phyloP scores from a whole-genome alignment of 2,329 filamentous ascomycete species.

The Fusarium buxicola region DNA sequence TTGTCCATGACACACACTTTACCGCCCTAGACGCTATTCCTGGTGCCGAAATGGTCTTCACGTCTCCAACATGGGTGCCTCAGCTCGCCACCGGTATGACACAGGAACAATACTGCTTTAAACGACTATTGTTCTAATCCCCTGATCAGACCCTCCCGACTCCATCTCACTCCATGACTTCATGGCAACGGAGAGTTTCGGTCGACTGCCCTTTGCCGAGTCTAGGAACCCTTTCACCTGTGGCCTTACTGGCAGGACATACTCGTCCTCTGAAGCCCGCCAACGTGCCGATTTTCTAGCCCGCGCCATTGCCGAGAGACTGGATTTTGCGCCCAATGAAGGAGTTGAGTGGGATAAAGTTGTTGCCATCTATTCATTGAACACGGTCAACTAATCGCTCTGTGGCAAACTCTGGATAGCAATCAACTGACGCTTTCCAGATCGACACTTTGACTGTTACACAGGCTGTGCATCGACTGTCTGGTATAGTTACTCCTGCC shows the following conservation, averaged over 20 bases:
- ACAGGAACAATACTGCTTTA: no score
- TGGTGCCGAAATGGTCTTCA: constrained; percentile 4
- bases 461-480: constrained; percentile 78
- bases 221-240: constrained; percentile 80
- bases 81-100: not conserved
- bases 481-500: constrained; percentile 77
- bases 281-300: constrained; percentile 76
- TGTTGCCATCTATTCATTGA: constrained; percentile 78
- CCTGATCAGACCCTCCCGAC: no score
- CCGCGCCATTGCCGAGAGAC: constrained; percentile 73
- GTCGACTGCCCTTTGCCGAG: constrained; percentile 66
- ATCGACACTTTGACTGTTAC: constrained; percentile 78
- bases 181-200: constrained; percentile 66
- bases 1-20: no score
- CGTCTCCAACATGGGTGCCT: not conserved
- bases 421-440: constrained; percentile 50
- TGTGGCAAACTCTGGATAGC: not conserved
- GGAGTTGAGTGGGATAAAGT: constrained; percentile 86
- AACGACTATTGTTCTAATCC: no score
- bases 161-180: constrained; percentile 80
- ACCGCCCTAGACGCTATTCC: no score
- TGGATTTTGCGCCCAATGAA: constrained; percentile 75
- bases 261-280: constrained; percentile 70
- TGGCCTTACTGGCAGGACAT: constrained; percentile 75
- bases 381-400: constrained; percentile 68